Evolutionary conservation across 169 alveolate genomes (phyloP).

Genomic region (Eimeria zaria): DNA sequence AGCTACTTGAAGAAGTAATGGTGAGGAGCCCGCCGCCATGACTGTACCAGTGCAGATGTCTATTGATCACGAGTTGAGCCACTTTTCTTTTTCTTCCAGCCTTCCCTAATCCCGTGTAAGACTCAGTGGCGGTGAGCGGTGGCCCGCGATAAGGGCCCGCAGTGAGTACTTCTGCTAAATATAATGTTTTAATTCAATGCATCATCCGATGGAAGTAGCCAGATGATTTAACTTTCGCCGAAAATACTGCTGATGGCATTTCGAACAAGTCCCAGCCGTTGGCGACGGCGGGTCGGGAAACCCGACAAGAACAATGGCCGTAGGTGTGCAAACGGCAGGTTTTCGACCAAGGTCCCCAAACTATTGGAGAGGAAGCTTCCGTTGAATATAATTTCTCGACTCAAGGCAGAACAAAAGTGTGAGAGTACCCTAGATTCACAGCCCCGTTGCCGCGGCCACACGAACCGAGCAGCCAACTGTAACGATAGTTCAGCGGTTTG

Average conservation of each 20-base stretch:
- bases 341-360: neutral
- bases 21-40: neutral
- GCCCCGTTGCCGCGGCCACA: neutral
- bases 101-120: neutral
- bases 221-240: neutral
- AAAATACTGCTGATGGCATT: neutral
- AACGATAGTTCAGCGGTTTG: neutral
- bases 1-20: neutral
- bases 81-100: neutral
- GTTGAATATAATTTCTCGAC: neutral
- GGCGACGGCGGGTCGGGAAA: neutral
- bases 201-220: neutral
- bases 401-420: neutral
- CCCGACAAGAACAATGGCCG: neutral
- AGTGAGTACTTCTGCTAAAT: neutral
- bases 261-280: neutral
- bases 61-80: neutral
- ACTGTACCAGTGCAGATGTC: neutral
- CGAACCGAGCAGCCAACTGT: neutral
- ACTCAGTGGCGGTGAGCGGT: neutral
- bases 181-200: neutral
- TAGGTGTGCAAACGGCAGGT: neutral
- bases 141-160: neutral
- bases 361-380: neutral
- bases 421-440: neutral